Evolutionary conservation across 1,139 yeast species (phyloP), one percentile per base, ranked within the genome.

Genomic region (Pichia sp.): DNA sequence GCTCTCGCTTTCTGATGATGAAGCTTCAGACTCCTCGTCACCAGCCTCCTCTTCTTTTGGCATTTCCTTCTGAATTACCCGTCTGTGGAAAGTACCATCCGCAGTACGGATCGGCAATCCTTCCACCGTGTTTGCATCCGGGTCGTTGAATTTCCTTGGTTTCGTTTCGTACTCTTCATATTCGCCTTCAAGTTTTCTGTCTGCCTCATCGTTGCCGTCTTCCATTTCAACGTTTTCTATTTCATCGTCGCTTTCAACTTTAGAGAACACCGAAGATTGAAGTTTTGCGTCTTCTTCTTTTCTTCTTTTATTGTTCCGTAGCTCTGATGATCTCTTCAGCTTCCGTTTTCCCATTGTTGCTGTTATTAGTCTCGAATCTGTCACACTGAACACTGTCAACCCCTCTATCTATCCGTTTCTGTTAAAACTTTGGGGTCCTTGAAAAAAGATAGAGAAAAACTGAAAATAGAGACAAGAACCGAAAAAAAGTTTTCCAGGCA

Each of bases 81-180:
- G 86, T 64, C 96, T 75, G 67, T 85, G 82, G 19, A 93, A 74
- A 53, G 75, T 78, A 57, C 96, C 97, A 58, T 82, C 87, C 1
- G 74, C 75, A 29, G 79, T 77, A 65, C 88, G 90, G 54, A 92
- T 88, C 0, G 99, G 98, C 58, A 92, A 76, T 10, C 88, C 85
- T 66, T 88, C 97, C 4, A 81, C 79, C 26, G 79, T 72, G 23
- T 75, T 77, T 1, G 67, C 73, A 5, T 73, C 73, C 38, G 70
- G 72, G 13, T 75, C 72, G 15, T 59, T 52, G 49, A 62, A 62
- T 19, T 69, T 63, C 67, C 92, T 75, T 2, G 92, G 90, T 56
- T 65, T 72, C 60, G 78, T 68, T 67, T 86, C 93, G 63, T 86
- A 87, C 55, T 80, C 87, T 66, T 83, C 88, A 2, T 46, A 43